Conservation (phyloP, 2,329 filamentous ascomycete species). For the Ophiostoma populinum region DNA sequence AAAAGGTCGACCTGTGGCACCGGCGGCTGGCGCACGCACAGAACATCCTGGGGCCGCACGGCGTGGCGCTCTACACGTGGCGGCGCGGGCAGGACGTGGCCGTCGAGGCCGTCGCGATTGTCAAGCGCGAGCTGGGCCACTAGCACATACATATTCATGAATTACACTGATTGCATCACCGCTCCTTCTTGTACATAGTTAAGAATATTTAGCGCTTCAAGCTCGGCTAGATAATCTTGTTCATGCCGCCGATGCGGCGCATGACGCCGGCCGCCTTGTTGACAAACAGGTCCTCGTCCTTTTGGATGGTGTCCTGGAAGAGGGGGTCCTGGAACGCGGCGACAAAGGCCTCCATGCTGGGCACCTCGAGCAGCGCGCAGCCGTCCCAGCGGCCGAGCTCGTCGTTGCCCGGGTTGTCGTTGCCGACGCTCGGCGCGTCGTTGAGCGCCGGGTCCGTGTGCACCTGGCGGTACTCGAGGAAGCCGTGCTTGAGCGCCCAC, state of each 20-base stretch:
- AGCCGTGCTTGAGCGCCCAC: slow-evolving; percentile 19
- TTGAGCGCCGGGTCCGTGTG: slow-evolving; percentile 15
- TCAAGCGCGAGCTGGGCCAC: slow-evolving; percentile 29
- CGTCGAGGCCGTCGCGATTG: slow-evolving; percentile 45
- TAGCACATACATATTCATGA: no score
- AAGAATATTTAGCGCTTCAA: not conserved
- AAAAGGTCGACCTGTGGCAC: slow-evolving; percentile 57
- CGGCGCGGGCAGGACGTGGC: slow-evolving; percentile 53
- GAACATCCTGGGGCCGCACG: slow-evolving; percentile 39
- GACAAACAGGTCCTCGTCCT: slow-evolving; percentile 16
- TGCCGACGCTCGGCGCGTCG: slow-evolving; percentile 1
- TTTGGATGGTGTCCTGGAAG: slow-evolving; percentile 16
- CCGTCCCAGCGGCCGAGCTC: slow-evolving; percentile 16
- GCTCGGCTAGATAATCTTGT: slow-evolving; percentile 9
- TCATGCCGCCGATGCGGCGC: slow-evolving; percentile 12
- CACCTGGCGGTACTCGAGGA: slow-evolving; percentile 19
- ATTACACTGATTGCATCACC: no score
- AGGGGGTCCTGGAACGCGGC: slow-evolving; percentile 17
- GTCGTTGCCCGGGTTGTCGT: slow-evolving; percentile 3
- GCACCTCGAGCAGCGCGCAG: slow-evolving; percentile 17
- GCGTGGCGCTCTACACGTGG: slow-evolving; percentile 58
- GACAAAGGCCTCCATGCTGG: slow-evolving; percentile 14
- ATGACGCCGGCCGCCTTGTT: slow-evolving; percentile 15
- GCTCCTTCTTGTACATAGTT: not conserved
- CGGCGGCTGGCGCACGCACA: slow-evolving; percentile 50